These are phyloP conservation scores for Boletus rubropictus DNA, from an alignment of 768 basidiomycete genomes.

Conservation along the genomic window DNA sequence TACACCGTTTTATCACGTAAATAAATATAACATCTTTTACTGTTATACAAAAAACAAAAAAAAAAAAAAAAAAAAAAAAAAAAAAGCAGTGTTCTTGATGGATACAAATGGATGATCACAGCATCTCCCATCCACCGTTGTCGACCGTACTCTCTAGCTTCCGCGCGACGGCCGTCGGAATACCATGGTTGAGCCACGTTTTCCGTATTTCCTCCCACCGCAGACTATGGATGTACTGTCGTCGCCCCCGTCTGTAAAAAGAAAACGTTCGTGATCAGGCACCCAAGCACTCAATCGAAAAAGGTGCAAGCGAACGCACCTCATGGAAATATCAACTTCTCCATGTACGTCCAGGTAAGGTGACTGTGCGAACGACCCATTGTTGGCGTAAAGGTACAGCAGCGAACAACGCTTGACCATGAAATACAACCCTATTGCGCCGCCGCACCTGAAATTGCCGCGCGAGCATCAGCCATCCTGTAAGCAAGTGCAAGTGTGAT, in stretches of 20 bases:
- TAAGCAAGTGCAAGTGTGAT: neutral
- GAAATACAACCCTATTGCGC: conserved; percentile 84
- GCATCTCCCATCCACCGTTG: conserved; percentile 89
- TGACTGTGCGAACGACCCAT: conserved; percentile 82
- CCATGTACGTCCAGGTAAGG: conserved; percentile 95
- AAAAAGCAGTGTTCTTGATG: neutral
- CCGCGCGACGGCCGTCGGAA: conserved; percentile 85
- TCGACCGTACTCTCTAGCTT: conserved; percentile 84
- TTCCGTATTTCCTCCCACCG: conserved; percentile 90
- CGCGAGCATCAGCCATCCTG: neutral
- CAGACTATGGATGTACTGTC: conserved; percentile 79
- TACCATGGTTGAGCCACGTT: conserved; percentile 84
- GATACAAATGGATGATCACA: conserved; percentile 33
- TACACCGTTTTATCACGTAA: too few species aligned
- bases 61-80: too few species aligned
- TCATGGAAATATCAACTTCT: conserved; percentile 87
- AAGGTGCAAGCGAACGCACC: conserved; percentile 41
- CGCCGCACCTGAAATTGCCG: conserved; percentile 64
- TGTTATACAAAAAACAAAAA: too few species aligned
- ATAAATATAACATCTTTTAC: too few species aligned
- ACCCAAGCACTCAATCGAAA: neutral
- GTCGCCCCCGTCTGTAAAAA: conserved; percentile 65
- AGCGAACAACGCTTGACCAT: conserved; percentile 89
- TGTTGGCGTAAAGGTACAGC: conserved; percentile 80
- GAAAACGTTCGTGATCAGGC: neutral